These are phyloP conservation scores for Gamsiella multidivaricata DNA, from an alignment of 192 early-diverging fungal genomes.

Conservation along the genomic window DNA sequence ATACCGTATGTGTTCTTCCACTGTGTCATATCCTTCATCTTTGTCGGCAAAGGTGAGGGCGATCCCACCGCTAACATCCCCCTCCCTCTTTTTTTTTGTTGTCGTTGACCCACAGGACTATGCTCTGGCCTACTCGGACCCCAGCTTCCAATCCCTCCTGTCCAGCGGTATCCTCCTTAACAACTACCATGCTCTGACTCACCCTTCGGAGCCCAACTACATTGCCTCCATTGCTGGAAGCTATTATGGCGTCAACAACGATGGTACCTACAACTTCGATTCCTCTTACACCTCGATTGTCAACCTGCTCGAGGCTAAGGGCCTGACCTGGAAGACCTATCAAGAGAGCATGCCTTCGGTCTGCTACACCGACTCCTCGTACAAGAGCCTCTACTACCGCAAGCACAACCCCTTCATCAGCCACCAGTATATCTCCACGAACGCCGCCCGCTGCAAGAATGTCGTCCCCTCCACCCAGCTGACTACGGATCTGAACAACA, in stretches of 20 bases:
- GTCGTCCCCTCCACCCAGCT: conserved; percentile 69
- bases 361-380: conserved; percentile 40
- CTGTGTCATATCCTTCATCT: too few relatives aligned
- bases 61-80: too few relatives aligned
- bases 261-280: conserved; percentile 58
- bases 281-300: conserved; percentile 52
- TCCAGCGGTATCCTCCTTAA: conserved; percentile 60
- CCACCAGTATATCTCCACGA: conserved; percentile 62
- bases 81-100: background rate
- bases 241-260: conserved; percentile 57
- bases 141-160: conserved; percentile 3
- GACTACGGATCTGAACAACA: conserved; percentile 58
- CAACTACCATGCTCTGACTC: conserved; percentile 66
- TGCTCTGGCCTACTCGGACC: conserved; percentile 9
- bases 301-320: conserved; percentile 65
- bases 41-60: too few relatives aligned
- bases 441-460: conserved; percentile 68
- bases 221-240: conserved; percentile 65
- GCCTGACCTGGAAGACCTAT: conserved; percentile 73
- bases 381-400: conserved; percentile 59
- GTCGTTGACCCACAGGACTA: conserved; percentile 10
- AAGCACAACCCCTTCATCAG: conserved; percentile 84
- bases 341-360: conserved; percentile 68
- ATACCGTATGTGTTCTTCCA: conserved; percentile 7
- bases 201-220: conserved; percentile 83